These are phyloP conservation scores for Teunomyces cretensis DNA, from an alignment of 805 yeast genomes.

Conservation along the genomic window DNA sequence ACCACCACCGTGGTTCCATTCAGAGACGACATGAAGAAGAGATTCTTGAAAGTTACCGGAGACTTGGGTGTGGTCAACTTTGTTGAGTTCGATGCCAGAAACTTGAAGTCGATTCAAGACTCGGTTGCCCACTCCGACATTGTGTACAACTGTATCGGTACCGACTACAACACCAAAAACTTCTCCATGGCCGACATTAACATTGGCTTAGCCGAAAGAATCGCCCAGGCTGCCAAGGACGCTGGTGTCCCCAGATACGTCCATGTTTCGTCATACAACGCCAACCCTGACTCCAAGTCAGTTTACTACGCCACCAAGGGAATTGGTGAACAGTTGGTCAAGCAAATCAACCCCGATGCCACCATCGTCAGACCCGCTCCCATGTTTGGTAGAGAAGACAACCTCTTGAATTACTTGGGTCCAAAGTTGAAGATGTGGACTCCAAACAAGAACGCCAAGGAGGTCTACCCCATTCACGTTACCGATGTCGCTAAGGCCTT, in stretches of 20 bases:
- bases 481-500: constrained; percentile 76
- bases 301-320: constrained; percentile 80
- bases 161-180: constrained; percentile 73
- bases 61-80: constrained; percentile 86
- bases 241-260: constrained; percentile 71
- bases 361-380: constrained; percentile 87
- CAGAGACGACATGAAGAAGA: constrained; percentile 74
- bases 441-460: constrained; percentile 63
- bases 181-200: constrained; percentile 82
- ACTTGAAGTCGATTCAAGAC: constrained; percentile 71
- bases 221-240: constrained; percentile 69
- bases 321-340: constrained; percentile 69
- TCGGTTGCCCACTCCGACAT: constrained; percentile 79
- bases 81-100: constrained; percentile 80
- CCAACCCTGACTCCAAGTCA: constrained; percentile 64
- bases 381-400: constrained; percentile 73
- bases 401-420: constrained; percentile 61
- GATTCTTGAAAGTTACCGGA: constrained; percentile 79
- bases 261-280: constrained; percentile 80
- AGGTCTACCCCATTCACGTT: constrained; percentile 70
- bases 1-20: constrained; percentile 75
- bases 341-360: constrained; percentile 66
- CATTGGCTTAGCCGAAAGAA: constrained; percentile 74
- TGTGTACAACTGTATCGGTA: constrained; percentile 77
- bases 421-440: constrained; percentile 60